Evolutionary conservation across 495 filamentous ascomycete genomes (phyloP).

Genomic region (Tuber indicum): DNA sequence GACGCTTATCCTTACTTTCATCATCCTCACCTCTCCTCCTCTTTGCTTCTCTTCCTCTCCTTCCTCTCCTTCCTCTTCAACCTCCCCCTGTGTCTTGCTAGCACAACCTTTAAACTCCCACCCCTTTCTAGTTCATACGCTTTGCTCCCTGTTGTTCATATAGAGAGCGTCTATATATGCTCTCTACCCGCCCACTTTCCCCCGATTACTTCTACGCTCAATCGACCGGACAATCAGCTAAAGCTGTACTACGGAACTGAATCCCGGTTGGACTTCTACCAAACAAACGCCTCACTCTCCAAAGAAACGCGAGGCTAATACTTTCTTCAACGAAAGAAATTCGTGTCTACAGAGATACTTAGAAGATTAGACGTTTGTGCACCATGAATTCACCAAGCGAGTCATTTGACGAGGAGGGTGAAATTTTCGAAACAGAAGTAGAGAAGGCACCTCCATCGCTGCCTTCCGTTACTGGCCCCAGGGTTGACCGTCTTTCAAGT

Average conservation of each 20-base stretch:
- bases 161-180: not conserved
- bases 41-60: not conserved
- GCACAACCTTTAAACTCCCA: not conserved
- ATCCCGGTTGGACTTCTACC: conserved; percentile 47
- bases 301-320: conserved; percentile 38
- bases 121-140: not conserved
- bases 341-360: conserved; percentile 54
- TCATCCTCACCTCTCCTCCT: not conserved
- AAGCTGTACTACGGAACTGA: conserved; percentile 48
- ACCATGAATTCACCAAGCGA: conserved; percentile 54
- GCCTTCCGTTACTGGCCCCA: conserved; percentile 65
- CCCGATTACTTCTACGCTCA: not conserved
- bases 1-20: not conserved
- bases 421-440: conserved; percentile 63
- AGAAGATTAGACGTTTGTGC: conserved; percentile 29
- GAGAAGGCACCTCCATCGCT: conserved; percentile 66
- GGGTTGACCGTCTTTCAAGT: conserved; percentile 69
- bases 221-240: not conserved
- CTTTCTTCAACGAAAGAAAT: conserved; percentile 80
- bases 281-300: conserved; percentile 48
- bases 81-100: not conserved
- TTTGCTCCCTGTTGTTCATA: not conserved
- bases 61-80: not conserved
- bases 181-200: not conserved
- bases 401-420: conserved; percentile 59